Evolutionary conservation across 2,329 filamentous ascomycete genomes (phyloP).

Genomic region (Arthrobotrys iridis): DNA sequence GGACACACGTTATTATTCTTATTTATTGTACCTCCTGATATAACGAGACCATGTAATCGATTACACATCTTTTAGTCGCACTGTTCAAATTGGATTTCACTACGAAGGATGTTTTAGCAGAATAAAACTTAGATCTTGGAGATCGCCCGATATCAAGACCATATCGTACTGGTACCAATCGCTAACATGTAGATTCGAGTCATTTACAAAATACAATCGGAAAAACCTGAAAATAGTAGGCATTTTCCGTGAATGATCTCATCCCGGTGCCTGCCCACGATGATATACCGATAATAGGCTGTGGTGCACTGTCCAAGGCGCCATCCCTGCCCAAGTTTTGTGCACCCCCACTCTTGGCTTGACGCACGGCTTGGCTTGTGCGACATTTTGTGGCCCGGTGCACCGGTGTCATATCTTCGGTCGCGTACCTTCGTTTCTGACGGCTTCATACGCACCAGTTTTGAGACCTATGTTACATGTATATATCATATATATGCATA

Average conservation of each 20-base stretch:
- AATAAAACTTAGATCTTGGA: too few relatives aligned
- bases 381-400: conserved; percentile 7
- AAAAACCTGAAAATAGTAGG: conserved; percentile 6
- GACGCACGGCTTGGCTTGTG: conserved; percentile 19
- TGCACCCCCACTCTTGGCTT: conserved; percentile 38
- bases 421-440: conserved; percentile 43
- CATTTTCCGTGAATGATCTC: conserved; percentile 17
- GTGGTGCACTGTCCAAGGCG: conserved; percentile 2
- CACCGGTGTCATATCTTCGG: conserved; percentile 16
- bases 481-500: conserved; percentile 4
- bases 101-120: too few relatives aligned
- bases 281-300: background rate
- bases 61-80: too few relatives aligned
- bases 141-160: too few relatives aligned
- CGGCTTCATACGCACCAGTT: conserved; percentile 30
- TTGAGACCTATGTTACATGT: conserved; percentile 27
- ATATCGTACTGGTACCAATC: too few relatives aligned
- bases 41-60: too few relatives aligned
- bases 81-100: too few relatives aligned
- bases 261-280: background rate
- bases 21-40: too few relatives aligned
- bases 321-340: conserved; percentile 19
- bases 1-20: background rate
- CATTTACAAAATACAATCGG: background rate
- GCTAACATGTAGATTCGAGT: too few relatives aligned